Evolutionary conservation across 2,329 filamentous ascomycete species (phyloP).

Genomic region (Clonostachys byssicola): DNA sequence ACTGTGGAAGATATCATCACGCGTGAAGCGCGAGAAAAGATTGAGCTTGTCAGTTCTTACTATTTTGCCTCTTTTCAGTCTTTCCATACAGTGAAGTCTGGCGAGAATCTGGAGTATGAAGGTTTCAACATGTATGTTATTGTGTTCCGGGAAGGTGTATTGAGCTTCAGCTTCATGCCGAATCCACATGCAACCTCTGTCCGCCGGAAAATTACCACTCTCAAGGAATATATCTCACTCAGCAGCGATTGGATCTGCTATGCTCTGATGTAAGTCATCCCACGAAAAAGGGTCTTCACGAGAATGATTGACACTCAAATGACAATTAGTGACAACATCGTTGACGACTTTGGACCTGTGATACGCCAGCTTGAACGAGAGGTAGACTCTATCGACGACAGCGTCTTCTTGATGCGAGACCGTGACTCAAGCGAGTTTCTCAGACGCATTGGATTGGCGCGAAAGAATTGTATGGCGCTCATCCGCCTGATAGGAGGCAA

Average conservation of each 20-base stretch:
- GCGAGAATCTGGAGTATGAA: conserved; percentile 78
- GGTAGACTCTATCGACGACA: conserved; percentile 90
- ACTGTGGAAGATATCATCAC: conserved; percentile 96
- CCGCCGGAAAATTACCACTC: conserved; percentile 81
- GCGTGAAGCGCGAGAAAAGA: conserved; percentile 95
- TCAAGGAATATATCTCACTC: conserved; percentile 92
- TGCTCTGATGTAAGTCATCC: conserved; percentile 69
- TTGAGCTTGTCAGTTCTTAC: conserved; percentile 94
- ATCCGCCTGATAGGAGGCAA: conserved; percentile 93
- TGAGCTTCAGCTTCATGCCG: conserved; percentile 89
- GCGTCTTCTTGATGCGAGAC: conserved; percentile 86
- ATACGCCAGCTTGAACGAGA: conserved; percentile 84
- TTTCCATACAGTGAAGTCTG: conserved; percentile 76
- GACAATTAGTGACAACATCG: conserved; percentile 76
- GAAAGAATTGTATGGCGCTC: conserved; percentile 91
- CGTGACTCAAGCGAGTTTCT: conserved; percentile 88
- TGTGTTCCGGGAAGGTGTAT: conserved; percentile 89
- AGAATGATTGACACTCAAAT: conserved; percentile 24
- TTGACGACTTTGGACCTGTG: conserved; percentile 88
- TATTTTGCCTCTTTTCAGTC: conserved; percentile 98
- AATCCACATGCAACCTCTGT: conserved; percentile 88
- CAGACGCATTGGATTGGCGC: conserved; percentile 80
- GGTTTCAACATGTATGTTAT: conserved; percentile 96
- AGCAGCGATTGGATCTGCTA: conserved; percentile 99
- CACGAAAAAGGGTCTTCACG: no score